Conservation (phyloP, 163 green algal species). For the Chlamydomonas reinhardtii region DNA sequence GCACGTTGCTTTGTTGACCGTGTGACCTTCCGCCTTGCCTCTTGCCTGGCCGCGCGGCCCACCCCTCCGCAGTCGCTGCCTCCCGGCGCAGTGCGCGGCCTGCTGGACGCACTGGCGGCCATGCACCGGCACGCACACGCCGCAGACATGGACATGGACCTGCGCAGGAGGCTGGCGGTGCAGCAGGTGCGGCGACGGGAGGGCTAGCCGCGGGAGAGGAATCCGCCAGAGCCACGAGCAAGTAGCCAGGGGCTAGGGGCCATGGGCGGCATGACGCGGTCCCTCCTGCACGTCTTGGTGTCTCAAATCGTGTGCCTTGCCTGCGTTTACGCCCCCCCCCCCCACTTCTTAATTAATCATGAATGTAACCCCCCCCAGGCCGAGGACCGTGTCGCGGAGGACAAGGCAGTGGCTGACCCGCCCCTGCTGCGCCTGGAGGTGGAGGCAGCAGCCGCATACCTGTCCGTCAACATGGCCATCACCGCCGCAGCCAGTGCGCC, state of each 20-base stretch:
- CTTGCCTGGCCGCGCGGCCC: background rate
- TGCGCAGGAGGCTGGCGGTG: slow-evolving; percentile 76
- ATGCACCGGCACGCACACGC: slow-evolving; percentile 63
- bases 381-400: slow-evolving; percentile 60
- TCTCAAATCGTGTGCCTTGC: too few species aligned
- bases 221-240: too few species aligned
- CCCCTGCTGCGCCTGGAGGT: slow-evolving; percentile 94
- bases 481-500: background rate
- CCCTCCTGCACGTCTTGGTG: too few species aligned
- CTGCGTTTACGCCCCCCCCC: too few species aligned
- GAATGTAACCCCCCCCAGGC: slow-evolving; percentile 5
- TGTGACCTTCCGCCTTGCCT: too few species aligned
- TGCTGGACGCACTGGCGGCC: slow-evolving; percentile 46
- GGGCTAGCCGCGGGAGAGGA: too few species aligned
- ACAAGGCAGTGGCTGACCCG: slow-evolving; percentile 82
- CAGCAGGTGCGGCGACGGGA: slow-evolving; percentile 61
- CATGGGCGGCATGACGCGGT: too few species aligned
- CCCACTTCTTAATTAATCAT: too few species aligned
- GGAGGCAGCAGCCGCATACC: slow-evolving; percentile 87
- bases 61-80: slow-evolving; percentile 12
- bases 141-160: slow-evolving; percentile 76
- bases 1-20: too few species aligned
- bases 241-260: too few species aligned
- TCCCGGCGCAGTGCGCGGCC: slow-evolving; percentile 22
- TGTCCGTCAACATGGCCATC: slow-evolving; percentile 89